Conservation (phyloP, 2,329 filamentous ascomycete genomes). For the Grosmannia clavigera region DNA sequence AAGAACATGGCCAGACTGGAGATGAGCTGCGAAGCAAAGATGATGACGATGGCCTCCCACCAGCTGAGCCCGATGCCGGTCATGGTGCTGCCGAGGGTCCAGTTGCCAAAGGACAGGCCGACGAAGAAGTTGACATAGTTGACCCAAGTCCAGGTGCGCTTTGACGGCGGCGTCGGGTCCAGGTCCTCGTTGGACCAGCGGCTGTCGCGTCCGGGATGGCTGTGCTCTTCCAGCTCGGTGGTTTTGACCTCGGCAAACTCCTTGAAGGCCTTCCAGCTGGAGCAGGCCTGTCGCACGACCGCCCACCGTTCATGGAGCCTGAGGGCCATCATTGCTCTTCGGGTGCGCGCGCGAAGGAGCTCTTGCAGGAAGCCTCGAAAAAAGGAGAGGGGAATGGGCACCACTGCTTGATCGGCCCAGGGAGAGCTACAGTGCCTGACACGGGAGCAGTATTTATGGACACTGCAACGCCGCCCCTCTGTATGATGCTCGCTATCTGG, state of each 20-base stretch:
- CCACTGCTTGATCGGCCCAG: too few relatives aligned
- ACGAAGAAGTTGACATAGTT: slow-evolving; percentile 28
- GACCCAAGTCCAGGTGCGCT: slow-evolving; percentile 26
- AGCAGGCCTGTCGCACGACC: slow-evolving; percentile 17
- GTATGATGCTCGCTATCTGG: neutral
- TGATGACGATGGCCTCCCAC: slow-evolving; percentile 30
- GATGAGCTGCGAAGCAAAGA: slow-evolving; percentile 29
- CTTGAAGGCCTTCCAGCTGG: slow-evolving; percentile 5
- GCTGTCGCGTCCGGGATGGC: slow-evolving; percentile 1
- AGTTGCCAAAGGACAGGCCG: slow-evolving; percentile 27
- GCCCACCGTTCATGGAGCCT: slow-evolving; percentile 19
- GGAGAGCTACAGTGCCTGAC: too few relatives aligned
- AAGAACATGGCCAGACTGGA: slow-evolving; percentile 29
- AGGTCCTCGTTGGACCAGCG: slow-evolving; percentile 17
- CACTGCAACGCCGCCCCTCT: neutral
- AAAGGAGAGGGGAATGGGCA: neutral
- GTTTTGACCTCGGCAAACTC: slow-evolving; percentile 1
- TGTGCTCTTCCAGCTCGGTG: slow-evolving; percentile 6
- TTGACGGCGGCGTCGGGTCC: slow-evolving; percentile 24
- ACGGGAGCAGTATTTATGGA: neutral
- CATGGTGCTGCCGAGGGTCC: slow-evolving; percentile 23
- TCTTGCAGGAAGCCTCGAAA: neutral
- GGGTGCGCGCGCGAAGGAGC: neutral
- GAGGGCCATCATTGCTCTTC: neutral
- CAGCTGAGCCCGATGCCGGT: slow-evolving; percentile 30